Conservation (phyloP, 164 flowering plant species). For the Amborella trichopoda region DNA sequence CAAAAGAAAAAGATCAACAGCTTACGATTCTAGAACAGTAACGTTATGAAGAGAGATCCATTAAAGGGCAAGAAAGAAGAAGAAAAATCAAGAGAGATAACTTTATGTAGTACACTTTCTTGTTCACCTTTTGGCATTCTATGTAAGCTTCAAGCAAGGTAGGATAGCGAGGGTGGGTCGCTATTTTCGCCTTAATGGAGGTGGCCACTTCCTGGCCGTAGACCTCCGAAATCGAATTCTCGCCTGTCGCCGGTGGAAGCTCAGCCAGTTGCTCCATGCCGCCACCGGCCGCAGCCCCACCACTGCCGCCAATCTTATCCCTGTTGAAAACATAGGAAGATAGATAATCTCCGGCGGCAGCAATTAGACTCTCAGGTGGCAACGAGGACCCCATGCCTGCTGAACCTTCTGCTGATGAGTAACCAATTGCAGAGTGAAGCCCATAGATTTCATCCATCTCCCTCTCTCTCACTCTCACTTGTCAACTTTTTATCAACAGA, state of each 20-base stretch:
- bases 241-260: background rate
- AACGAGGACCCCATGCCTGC: slow-evolving; percentile 15
- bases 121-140: slow-evolving; percentile 80
- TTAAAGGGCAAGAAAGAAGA: background rate
- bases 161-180: slow-evolving; percentile 83
- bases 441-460: slow-evolving; percentile 61
- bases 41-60: background rate
- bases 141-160: slow-evolving; percentile 68
- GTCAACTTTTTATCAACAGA: no score
- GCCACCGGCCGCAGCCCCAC: slow-evolving; percentile 31
- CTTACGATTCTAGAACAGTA: background rate
- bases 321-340: background rate
- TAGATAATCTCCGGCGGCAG: slow-evolving; percentile 13
- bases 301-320: slow-evolving; percentile 10
- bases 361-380: slow-evolving; percentile 35
- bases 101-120: background rate
- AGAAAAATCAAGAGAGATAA: background rate
- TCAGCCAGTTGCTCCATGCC: slow-evolving; percentile 30
- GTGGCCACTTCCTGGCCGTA: slow-evolving; percentile 12
- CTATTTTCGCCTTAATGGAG: slow-evolving; percentile 66
- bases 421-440: slow-evolving; percentile 21
- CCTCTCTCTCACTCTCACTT: no score
- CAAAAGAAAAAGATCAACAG: background rate
- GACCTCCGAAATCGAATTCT: slow-evolving; percentile 20
- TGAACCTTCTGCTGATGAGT: slow-evolving; percentile 28